A percentile compares a stretch with the other conserved stretches of the same genome.
These are phyloP conservation scores for Atractiella rhizophila DNA, from an alignment of 768 basidiomycete genomes.

Conservation along the genomic window DNA sequence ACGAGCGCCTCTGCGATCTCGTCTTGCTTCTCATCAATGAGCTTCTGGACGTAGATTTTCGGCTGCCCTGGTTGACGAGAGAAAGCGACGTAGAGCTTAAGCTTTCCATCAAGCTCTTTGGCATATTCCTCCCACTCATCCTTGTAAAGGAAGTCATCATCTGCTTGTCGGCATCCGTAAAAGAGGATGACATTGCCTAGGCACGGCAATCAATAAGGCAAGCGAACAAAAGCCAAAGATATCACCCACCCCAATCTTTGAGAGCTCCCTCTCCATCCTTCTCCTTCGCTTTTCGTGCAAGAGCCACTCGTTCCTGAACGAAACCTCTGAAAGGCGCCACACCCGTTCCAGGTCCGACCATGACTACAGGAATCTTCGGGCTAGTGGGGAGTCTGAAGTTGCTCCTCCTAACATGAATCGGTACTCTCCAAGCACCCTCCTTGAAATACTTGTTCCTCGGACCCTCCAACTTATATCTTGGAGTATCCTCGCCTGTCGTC, in stretches of 20 bases:
- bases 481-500: slow-evolving; percentile 31
- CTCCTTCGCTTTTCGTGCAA: slow-evolving; percentile 76
- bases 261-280: slow-evolving; percentile 87
- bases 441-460: slow-evolving; percentile 62
- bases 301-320: slow-evolving; percentile 86
- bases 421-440: slow-evolving; percentile 25
- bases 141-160: slow-evolving; percentile 75
- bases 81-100: slow-evolving; percentile 66
- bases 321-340: slow-evolving; percentile 99
- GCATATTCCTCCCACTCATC: slow-evolving; percentile 82
- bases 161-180: slow-evolving; percentile 77
- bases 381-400: slow-evolving; percentile 94
- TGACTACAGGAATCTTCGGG: slow-evolving; percentile 93
- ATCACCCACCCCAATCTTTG: slow-evolving; percentile 92
- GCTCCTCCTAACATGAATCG: slow-evolving; percentile 79
- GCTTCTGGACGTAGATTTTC: slow-evolving; percentile 98
- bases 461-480: slow-evolving; percentile 56
- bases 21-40: slow-evolving; percentile 65
- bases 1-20: slow-evolving; percentile 66
- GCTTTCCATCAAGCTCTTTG: slow-evolving; percentile 70
- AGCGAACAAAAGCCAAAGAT: too few species aligned
- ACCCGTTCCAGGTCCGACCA: slow-evolving; percentile 99
- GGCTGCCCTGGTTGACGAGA: slow-evolving; percentile 73
- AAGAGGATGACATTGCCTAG: slow-evolving; percentile 74
- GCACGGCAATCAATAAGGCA: too few species aligned